Conservation (phyloP, 805 yeast genomes). For the Pichia cabralensis region DNA sequence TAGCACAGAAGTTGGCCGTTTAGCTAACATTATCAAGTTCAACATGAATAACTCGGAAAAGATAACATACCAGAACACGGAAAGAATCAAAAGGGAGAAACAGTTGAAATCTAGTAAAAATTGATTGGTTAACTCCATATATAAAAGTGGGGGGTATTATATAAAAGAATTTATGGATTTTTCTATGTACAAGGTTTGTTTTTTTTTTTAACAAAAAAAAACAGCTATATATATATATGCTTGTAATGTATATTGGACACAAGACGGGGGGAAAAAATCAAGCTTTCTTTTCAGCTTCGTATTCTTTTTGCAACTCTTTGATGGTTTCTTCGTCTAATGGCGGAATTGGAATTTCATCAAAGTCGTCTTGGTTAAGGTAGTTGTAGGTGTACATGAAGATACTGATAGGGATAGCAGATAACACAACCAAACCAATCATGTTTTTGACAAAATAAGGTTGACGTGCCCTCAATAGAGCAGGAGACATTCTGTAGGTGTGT, state of each 20-base stretch:
- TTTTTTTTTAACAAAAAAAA: no score
- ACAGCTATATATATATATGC: no score
- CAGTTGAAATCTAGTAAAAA: no score
- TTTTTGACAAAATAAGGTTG: constrained; percentile 77
- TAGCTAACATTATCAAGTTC: constrained; percentile 7
- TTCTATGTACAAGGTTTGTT: neutral
- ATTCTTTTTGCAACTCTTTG: constrained; percentile 61
- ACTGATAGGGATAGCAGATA: constrained; percentile 57
- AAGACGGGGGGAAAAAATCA: no score
- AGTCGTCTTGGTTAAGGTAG: constrained; percentile 66
- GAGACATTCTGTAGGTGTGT: constrained; percentile 63
- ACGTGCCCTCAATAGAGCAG: constrained; percentile 87
- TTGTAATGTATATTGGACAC: no score
- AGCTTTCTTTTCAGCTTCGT: constrained; percentile 43
- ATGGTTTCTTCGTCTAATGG: constrained; percentile 77
- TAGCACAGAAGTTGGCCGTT: constrained; percentile 3
- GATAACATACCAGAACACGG: constrained; percentile 4
- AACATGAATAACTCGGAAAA: constrained; percentile 6
- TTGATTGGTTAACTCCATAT: no score
- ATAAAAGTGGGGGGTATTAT: no score
- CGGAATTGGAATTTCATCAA: constrained; percentile 88
- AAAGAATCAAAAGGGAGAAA: no score
- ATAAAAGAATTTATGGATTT: neutral
- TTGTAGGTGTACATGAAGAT: constrained; percentile 60
- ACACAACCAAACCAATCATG: constrained; percentile 46